Base-by-base conservation (phyloP, 1,284 basidiomycete genomes). In the Ganoderma boninense region DNA sequence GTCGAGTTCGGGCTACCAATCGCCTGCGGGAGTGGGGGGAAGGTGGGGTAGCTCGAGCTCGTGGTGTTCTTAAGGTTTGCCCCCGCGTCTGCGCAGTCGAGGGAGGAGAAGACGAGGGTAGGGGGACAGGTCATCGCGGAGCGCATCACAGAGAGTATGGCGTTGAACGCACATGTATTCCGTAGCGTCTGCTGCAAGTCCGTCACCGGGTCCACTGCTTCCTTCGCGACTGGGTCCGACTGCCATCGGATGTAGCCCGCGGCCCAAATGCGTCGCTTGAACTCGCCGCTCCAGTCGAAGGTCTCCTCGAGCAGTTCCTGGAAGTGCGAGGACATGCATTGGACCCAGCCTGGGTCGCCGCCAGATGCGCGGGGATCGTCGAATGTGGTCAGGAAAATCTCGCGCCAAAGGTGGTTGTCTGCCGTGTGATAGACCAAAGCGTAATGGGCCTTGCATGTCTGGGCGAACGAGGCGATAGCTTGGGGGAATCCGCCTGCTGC, bases 61-160 rank as follows among this genome's bases (percentile, higher is more conserved):
- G 69, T 57, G 0, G 66, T 38, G 32, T 26, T 42, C 16, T 65
- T 52, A 42, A 26, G 42, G 11, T 59, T 35, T 26, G 11, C 44
- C 29, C 49, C 38, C 1, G 43, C 35, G 23, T 14, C 60, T 29
- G 61, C 32, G 52, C 5, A 62, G 20, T 38, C 64, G 62, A 73
- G 64, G 67, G 73, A 69, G 38, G 74, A 76, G 68, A 79, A 69
- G 14, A 74, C 71, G 62, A 75, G 71, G 42, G 76, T 74, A 10
- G 76, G 77, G 18, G 77, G 74, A 64, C 78, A 83, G 26, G 77
- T 84, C 6, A 42, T 69, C 67, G 76, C 72, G 1, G 84, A 83
- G 62, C 70, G 32, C 42, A 85, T 64, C 13, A 79, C 78, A 65
- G 75, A 73, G 18, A 83, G 74, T 23, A 85, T 68, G 1, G 79